Base-by-base conservation (phyloP, 139 green algal species). In the Tetradesmus obliquus region DNA sequence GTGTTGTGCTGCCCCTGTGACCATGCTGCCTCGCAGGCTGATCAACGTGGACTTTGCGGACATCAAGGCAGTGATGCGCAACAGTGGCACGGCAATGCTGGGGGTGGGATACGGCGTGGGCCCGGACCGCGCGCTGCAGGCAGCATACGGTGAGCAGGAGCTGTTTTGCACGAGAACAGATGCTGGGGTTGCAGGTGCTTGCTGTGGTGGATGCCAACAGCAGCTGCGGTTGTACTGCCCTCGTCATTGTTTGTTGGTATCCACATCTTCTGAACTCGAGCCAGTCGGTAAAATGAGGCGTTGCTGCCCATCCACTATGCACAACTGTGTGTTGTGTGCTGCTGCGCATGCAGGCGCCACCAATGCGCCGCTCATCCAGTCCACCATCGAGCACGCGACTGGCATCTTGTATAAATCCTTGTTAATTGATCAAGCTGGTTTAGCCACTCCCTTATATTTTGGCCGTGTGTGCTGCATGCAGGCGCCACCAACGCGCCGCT, bases 11-110 rank as follows among this genome's bases (percentile, higher is more conserved):
- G 12, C 71, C 10, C 17, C 10, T 76, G 10, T 76, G 66, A 76
- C 1, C 19, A 10, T 71, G 60, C 19, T 76, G 66, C 66, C 66
- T 5, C 8, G 66, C 66, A 76, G 66, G 76, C 96, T 99, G 69
- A 98, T 99, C 84, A 99, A 99, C 87, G 98, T 99, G 12, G 98
- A 99, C 95, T 99, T 99, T 96, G 98, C 98, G 1, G 98, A 99
- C 89, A 97, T 99, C 20, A 97, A 97, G 93, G 95, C 98, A 13
- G 76, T 99, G 89, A 99, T 99, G 98, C 95, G 86, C 88, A 99
- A 99, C 95, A 95, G 94, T n/a, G 98, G 98, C 79, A 99, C 97
- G 1, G 98, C 98, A 55, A 99, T 99, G 97, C 94, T 99, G 84
- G 91, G 88, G 3, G 91, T 96, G 22, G 96, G 96, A 32, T 80